Conservation (phyloP, 352 stramenopile species). For the Phytopythium boreale region DNA sequence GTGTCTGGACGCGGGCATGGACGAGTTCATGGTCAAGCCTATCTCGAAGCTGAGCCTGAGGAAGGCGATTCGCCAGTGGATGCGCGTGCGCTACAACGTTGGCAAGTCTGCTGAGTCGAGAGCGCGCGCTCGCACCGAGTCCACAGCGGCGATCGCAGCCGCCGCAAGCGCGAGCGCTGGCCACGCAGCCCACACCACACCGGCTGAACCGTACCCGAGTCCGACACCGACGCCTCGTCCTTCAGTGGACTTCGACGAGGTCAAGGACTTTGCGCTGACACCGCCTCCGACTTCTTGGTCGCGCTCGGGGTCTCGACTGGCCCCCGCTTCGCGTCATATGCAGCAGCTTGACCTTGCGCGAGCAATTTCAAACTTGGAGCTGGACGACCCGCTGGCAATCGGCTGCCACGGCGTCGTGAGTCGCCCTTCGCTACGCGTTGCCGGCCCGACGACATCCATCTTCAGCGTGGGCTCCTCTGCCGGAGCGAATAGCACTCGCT, state of each 20-base stretch:
- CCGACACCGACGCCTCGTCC: constrained; percentile 28
- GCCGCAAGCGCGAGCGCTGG: not conserved
- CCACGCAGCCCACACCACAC: not conserved
- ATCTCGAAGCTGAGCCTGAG: constrained; percentile 66
- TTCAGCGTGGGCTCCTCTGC: constrained; percentile 62
- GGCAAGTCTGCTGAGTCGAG: constrained; percentile 13
- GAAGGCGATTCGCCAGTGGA: constrained; percentile 66
- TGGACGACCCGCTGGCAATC: constrained; percentile 76
- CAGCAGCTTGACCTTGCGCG: constrained; percentile 72
- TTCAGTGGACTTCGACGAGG: constrained; percentile 26
- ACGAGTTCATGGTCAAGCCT: constrained; percentile 80
- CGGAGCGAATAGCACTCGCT: constrained; percentile 37
- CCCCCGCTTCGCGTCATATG: constrained; percentile 69
- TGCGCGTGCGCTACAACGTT: constrained; percentile 51
- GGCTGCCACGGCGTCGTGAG: constrained; percentile 39
- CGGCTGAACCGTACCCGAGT: constrained; percentile 18
- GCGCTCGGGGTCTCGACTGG: constrained; percentile 24
- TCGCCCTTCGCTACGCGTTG: constrained; percentile 26
- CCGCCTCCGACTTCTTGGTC: constrained; percentile 8
- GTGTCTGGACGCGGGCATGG: constrained; percentile 62
- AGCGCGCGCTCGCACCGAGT: constrained; percentile 4
- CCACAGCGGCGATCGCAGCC: not conserved
- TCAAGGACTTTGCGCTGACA: constrained; percentile 16
- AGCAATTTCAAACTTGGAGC: constrained; percentile 74
- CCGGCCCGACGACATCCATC: constrained; percentile 56